These are phyloP conservation scores for Neurospora sp. DNA, from an alignment of 2,329 filamentous ascomycete genomes.

Conservation along the genomic window DNA sequence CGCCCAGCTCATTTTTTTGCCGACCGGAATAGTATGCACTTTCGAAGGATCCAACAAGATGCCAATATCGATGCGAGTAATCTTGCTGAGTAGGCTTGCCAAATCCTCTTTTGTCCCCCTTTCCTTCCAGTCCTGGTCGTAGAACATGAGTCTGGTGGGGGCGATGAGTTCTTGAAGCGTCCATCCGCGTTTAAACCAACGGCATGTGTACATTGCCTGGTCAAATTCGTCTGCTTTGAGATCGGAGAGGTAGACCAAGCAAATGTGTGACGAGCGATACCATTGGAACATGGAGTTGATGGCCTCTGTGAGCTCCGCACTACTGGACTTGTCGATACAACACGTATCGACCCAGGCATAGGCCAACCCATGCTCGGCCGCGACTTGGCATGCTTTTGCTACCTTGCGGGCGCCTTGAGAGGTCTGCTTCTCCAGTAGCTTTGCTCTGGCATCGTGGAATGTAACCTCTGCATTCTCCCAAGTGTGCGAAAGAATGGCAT, in stretches of 20 bases:
- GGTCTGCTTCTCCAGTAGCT: neutral
- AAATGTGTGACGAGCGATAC: conserved; percentile 5
- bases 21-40: neutral
- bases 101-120: neutral
- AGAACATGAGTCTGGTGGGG: neutral
- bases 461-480: conserved; percentile 10
- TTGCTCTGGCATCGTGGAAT: conserved; percentile 3
- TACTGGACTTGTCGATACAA: conserved; percentile 14
- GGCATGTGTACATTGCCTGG: neutral
- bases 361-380: conserved; percentile 6
- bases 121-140: neutral
- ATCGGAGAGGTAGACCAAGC: conserved; percentile 7
- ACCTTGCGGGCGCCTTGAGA: conserved; percentile 11
- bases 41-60: neutral
- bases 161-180: conserved; percentile 6
- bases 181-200: conserved; percentile 7
- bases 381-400: conserved; percentile 8
- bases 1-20: conserved; percentile 6
- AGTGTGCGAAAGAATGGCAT: conserved; percentile 12
- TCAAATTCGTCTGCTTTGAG: neutral
- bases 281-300: conserved; percentile 11
- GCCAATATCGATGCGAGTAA: neutral
- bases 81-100: neutral
- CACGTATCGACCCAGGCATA: conserved; percentile 16
- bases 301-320: conserved; percentile 8